Base-by-base conservation (phyloP, 2,329 filamentous ascomycete species). In the Diaporthe batatas region DNA sequence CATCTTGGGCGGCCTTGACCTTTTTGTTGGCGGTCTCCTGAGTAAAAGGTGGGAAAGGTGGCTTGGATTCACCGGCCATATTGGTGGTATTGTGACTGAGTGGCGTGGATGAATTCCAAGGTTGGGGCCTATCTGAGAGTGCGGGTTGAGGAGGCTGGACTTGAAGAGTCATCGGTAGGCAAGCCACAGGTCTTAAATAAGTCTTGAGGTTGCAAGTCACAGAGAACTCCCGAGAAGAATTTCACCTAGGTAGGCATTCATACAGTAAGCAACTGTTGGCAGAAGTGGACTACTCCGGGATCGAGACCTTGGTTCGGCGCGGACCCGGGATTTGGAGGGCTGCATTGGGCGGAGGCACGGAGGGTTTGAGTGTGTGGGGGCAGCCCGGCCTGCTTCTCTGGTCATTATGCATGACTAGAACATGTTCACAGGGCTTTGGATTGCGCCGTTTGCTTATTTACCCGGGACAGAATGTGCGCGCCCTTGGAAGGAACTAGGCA, bases 1-100 rank as follows among this genome's bases (percentile, higher is more conserved):
- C 85, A 80, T 94, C 89, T 80, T 97, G 94, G 0, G 93, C 94
- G 23, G 91, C 91, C 83, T 97, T 97, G 75, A 97, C 94, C 81
- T 97, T 97, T 73, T 86, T 84, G 21, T 84, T 84, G 2, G 94
- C 94, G 1, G 91, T 92, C 79, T 94, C 91, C 42, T 83, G 83
- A 0, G 90, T 96, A 80, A 95, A 97, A 0, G 94, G 94, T 5
- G 94, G 94, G 55, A 86, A 84, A 0, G 88, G 89, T 2, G 85
- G 86, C 68, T 73, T 79, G 10, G 77, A 75, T 67, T 78, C 78
- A 39, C 75, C 70, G 23, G 73, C 70, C 77, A 79, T 80, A 8
- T 12, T 23, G 25, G 54, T 18, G 14, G 18, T 54, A 10, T 59
- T 4, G 12, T 42, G 62, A 36, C 4, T 14, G 8, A n/a, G 39